Evolutionary conservation across 495 filamentous ascomycete species (phyloP).

Genomic region (Aspergillus taichungensis): DNA sequence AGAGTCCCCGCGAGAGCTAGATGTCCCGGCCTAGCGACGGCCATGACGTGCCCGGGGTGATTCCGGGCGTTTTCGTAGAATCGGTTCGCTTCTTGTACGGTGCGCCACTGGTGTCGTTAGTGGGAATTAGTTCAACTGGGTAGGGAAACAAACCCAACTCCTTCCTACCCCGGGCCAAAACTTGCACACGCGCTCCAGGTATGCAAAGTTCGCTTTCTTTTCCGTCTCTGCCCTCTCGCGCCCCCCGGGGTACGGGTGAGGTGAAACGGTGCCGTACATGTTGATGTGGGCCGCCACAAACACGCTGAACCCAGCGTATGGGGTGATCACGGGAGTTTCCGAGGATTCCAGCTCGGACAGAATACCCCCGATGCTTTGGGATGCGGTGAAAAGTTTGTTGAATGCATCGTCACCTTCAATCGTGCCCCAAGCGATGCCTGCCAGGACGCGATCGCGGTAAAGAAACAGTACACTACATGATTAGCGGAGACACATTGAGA

Average conservation of each 20-base stretch:
- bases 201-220: conserved; percentile 27
- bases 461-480: conserved; percentile 29
- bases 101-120: conserved; percentile 23
- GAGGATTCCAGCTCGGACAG: conserved; percentile 29
- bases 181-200: conserved; percentile 29
- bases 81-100: conserved; percentile 33
- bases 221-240: conserved; percentile 28
- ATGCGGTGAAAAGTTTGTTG: conserved; percentile 28
- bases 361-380: conserved; percentile 29
- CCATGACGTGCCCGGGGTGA: conserved; percentile 13
- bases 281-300: conserved; percentile 39
- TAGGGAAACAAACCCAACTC: conserved; percentile 24
- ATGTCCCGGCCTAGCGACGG: conserved; percentile 19
- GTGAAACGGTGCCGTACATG: conserved; percentile 37
- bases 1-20: conserved; percentile 29
- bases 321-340: conserved; percentile 30
- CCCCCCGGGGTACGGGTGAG: conserved; percentile 30
- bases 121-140: not conserved
- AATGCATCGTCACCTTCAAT: conserved; percentile 20
- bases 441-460: conserved; percentile 31
- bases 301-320: conserved; percentile 37
- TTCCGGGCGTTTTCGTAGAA: conserved; percentile 33
- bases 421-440: too few species aligned
- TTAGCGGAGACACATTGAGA: not conserved
- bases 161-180: conserved; percentile 32